Percentiles rank a stretch among this genome's conserved stretches.
These are phyloP conservation scores for Endoconidiophora laricicola DNA, from an alignment of 2,329 filamentous ascomycete species.

Conservation along the genomic window DNA sequence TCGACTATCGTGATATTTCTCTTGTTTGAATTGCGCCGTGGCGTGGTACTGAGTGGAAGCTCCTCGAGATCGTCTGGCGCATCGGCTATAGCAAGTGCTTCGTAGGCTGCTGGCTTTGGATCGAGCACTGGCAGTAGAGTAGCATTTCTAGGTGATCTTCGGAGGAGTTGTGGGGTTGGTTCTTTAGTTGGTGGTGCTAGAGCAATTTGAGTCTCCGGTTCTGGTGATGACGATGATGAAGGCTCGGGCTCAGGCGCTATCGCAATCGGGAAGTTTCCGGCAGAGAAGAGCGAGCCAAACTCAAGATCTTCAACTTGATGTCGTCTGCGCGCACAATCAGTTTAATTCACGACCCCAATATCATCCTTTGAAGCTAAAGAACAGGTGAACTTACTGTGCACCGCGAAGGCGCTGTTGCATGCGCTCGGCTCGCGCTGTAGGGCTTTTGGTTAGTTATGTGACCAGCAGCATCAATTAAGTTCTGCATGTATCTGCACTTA, in stretches of 20 bases:
- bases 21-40: not conserved
- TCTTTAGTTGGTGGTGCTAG: not conserved
- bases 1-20: constrained; percentile 17
- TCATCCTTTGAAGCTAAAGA: no score
- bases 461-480: not conserved
- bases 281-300: constrained; percentile 22
- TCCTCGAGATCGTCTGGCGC: constrained; percentile 4
- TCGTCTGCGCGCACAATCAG: constrained; percentile 22
- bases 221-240: not conserved
- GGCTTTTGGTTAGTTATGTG: not conserved
- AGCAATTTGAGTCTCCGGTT: not conserved
- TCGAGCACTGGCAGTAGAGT: not conserved
- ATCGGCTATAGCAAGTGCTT: not conserved
- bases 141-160: not conserved
- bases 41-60: constrained; percentile 1
- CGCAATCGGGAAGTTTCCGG: constrained; percentile 5
- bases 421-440: constrained; percentile 39
- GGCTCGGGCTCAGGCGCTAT: not conserved
- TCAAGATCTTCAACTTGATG: constrained; percentile 40
- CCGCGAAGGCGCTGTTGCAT: constrained; percentile 49
- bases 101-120: not conserved
- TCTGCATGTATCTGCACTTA: not conserved
- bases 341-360: no score
- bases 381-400: constrained; percentile 33
- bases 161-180: not conserved